Evolutionary conservation across 108 stramenopile genomes (phyloP).

Genomic region (Conticribra guillardii): DNA sequence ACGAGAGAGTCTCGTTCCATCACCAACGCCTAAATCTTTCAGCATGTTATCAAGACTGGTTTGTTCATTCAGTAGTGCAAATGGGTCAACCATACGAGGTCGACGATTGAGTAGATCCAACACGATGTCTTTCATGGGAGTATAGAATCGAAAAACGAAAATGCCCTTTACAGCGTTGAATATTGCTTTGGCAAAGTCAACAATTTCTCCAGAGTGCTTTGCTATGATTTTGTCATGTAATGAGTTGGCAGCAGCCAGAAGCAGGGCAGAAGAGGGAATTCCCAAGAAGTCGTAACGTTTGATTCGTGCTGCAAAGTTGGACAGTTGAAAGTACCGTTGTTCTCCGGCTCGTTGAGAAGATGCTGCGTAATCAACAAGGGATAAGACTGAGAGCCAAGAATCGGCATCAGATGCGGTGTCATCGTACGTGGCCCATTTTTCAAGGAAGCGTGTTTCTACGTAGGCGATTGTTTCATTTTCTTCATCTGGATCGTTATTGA

Average conservation of each 20-base stretch:
- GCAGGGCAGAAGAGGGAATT: slow-evolving; percentile 64
- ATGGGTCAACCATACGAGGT: slow-evolving; percentile 64
- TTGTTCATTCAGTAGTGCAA: slow-evolving; percentile 67
- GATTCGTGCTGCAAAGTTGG: slow-evolving; percentile 19
- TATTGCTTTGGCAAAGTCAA: slow-evolving; percentile 38
- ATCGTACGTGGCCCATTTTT: slow-evolving; percentile 50
- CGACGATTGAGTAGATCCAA: slow-evolving; percentile 61
- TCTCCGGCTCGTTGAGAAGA: slow-evolving; percentile 44
- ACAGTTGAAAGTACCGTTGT: slow-evolving; percentile 32
- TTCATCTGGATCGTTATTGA: not conserved
- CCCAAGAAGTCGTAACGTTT: slow-evolving; percentile 68
- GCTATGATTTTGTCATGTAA: slow-evolving; percentile 53
- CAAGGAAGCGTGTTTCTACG: slow-evolving; percentile 29
- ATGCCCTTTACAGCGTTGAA: slow-evolving; percentile 57
- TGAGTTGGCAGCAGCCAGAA: slow-evolving; percentile 53
- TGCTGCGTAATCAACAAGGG: slow-evolving; percentile 43
- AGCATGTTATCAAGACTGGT: slow-evolving; percentile 79
- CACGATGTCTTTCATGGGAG: slow-evolving; percentile 69
- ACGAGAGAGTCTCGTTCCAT: slow-evolving; percentile 66
- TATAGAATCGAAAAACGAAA: slow-evolving; percentile 69
- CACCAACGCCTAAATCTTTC: slow-evolving; percentile 74
- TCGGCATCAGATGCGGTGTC: slow-evolving; percentile 12
- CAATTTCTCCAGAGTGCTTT: slow-evolving; percentile 62
- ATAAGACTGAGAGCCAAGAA: slow-evolving; percentile 41
- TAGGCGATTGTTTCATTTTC: slow-evolving; percentile 1